Evolutionary conservation across 371 early-diverging fungal species (phyloP).

Genomic region (Coemansia sp.): DNA sequence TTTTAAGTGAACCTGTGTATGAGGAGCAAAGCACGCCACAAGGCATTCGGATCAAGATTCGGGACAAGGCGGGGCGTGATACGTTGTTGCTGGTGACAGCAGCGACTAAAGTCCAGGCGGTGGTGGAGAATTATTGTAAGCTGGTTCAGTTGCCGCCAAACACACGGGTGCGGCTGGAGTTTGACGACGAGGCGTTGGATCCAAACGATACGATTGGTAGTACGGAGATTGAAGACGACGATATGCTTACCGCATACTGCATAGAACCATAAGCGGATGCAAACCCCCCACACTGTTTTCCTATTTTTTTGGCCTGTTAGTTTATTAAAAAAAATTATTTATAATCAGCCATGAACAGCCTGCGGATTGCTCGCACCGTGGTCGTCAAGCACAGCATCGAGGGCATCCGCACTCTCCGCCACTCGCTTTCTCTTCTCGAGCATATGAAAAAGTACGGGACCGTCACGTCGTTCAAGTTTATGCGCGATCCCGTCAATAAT

Average conservation of each 20-base stretch:
- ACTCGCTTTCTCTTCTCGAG: conserved; percentile 24
- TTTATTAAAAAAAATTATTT: too few relatives aligned
- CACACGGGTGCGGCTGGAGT: conserved; percentile 32
- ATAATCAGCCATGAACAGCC: background rate
- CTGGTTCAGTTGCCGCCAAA: conserved; percentile 13
- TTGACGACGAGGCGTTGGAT: conserved; percentile 50
- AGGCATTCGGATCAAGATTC: conserved; percentile 34
- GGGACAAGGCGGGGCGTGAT: conserved; percentile 37
- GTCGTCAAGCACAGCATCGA: conserved; percentile 29
- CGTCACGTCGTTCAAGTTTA: conserved; percentile 28
- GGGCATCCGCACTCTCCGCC: conserved; percentile 14
- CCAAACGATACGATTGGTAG: conserved; percentile 35
- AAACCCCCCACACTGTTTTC: too few relatives aligned
- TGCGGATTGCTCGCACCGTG: conserved; percentile 4
- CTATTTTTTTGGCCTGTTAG: too few relatives aligned
- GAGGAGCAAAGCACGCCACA: background rate
- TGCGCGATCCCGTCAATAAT: conserved; percentile 30
- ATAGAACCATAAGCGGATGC: background rate
- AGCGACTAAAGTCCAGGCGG: conserved; percentile 23
- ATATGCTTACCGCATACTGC: conserved; percentile 46
- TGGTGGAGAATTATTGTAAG: conserved; percentile 42
- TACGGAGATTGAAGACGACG: conserved; percentile 52
- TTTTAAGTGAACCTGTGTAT: too few relatives aligned
- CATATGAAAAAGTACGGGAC: conserved; percentile 39
- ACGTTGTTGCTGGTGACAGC: conserved; percentile 28